Conservation (phyloP, 2,329 filamentous ascomycete species). For the Diaporthe aspalathi region DNA sequence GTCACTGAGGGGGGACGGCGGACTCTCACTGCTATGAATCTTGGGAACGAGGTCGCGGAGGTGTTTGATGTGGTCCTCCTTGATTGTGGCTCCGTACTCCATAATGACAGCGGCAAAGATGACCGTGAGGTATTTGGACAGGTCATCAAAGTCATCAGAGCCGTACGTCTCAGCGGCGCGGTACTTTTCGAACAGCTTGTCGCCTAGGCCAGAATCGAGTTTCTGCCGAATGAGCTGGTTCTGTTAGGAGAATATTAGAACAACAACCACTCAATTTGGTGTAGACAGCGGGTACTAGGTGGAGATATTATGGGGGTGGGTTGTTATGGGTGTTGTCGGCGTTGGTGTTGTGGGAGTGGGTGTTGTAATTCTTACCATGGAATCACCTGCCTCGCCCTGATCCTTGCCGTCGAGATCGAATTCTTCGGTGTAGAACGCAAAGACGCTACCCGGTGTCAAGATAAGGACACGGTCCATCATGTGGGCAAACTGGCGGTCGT, state of each 20-base stretch:
- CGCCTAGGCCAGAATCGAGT: constrained; percentile 36
- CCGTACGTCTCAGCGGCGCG: not conserved
- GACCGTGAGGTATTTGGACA: constrained; percentile 39
- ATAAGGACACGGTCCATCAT: not conserved
- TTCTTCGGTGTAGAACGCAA: not conserved
- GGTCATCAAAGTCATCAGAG: constrained; percentile 43
- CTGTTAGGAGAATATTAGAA: not conserved
- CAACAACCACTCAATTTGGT: not conserved
- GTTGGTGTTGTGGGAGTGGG: too few species aligned
- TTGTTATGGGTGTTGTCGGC: too few species aligned
- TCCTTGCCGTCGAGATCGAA: not conserved
- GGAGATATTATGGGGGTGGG: too few species aligned
- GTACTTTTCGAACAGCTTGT: constrained; percentile 26
- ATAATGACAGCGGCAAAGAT: constrained; percentile 43
- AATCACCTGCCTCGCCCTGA: not conserved
- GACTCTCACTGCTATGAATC: constrained; percentile 33
- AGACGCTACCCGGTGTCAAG: not conserved
- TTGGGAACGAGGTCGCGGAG: constrained; percentile 38
- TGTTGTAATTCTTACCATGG: not conserved
- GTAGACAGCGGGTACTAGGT: too few species aligned
- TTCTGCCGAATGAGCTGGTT: constrained; percentile 24
- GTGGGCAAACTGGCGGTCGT: not conserved
- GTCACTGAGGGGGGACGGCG: not conserved
- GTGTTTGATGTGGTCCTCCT: constrained; percentile 40
- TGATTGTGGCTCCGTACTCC: constrained; percentile 42